Percentiles rank a stretch among this genome's conserved stretches.
Evolutionary conservation across 768 basidiomycete species (phyloP).

Genomic region (Tephrocybe rancida): DNA sequence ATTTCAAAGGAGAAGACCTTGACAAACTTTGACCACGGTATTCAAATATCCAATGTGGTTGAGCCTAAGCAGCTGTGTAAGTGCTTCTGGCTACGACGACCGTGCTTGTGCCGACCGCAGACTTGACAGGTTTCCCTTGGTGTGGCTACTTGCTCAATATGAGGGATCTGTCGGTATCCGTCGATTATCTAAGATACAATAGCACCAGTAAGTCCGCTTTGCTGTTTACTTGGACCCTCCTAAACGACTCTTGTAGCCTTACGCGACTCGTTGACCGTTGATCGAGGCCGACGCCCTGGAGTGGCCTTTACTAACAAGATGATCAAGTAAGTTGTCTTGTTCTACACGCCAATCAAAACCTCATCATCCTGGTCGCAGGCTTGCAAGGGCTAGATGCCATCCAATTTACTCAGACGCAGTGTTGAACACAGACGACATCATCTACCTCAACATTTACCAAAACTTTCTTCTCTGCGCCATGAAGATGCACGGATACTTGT

Average conservation of each 20-base stretch:
- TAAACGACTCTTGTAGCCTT: conserved; percentile 36
- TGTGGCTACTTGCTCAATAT: conserved; percentile 87
- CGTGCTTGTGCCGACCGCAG: background rate
- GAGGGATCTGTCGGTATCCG: conserved; percentile 72
- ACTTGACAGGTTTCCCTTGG: conserved; percentile 80
- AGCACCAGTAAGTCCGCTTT: conserved; percentile 49
- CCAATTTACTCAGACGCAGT: conserved; percentile 76
- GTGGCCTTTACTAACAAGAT: conserved; percentile 69
- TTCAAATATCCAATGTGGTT: conserved; percentile 54
- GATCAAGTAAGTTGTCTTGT: conserved; percentile 55
- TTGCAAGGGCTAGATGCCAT: conserved; percentile 75
- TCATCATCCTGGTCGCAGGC: conserved; percentile 35
- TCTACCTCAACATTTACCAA: conserved; percentile 86
- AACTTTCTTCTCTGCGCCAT: conserved; percentile 81
- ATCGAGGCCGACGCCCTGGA: conserved; percentile 66
- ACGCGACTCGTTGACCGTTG: conserved; percentile 70
- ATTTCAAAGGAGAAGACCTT: conserved; percentile 89
- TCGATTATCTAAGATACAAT: conserved; percentile 75
- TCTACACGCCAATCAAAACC: background rate
- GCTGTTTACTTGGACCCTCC: background rate
- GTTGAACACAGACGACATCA: conserved; percentile 62
- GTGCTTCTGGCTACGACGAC: background rate
- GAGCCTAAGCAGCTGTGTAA: conserved; percentile 46
- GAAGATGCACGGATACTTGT: conserved; percentile 85
- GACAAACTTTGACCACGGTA: conserved; percentile 77